Evolutionary conservation across 1,139 yeast species (phyloP), one percentile per base, ranked within the genome.

Genomic region (Yamadazyma pseudoaaseri): DNA sequence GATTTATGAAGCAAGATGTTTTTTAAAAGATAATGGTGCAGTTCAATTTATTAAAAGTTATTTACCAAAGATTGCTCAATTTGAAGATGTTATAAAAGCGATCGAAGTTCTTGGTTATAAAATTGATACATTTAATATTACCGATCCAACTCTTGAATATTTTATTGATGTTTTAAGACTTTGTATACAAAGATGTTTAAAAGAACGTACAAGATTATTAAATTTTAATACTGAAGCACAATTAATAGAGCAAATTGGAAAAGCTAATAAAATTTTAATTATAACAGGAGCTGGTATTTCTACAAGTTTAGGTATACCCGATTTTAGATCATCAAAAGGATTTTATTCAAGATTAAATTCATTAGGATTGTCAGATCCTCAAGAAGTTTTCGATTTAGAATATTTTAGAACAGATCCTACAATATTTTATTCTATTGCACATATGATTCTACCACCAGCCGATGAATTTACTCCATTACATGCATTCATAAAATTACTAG

Each of bases 211-310:
- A 4, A 61, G 82, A 41, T 47, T 81, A 21, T 65, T 70, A 3
- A 56, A 66, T 39, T 76, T 82, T 44, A 62, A 68, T 35, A 76
- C 81, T 1, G 51, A 86, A 4, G 81, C 80, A n/a, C 79, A 81
- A 43, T 79, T 83, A 1, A 58, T 77, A 3, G 64, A 65, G 1
- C 73, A 74, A 29, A 65, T 90, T 26, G 48, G 65, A 13, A 62
- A 62, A 8, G 78, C 94, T 1, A 55, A 70, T 13, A 82, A 79
- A 36, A 75, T 92, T 14, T 52, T 92, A 41, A 95, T 92, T 1
- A 64, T 92, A 17, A 87, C 97, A 0, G 98, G 98, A 4, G 98
- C 98, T 0, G 98, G 98, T 13, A 89, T 92, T 29, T 86, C 96
- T 12, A 90, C 97, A 4, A 79, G 90, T 23, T 64, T 90, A 38